These are phyloP conservation scores for Phytopythium mirpurense DNA, from an alignment of 352 stramenopile species.

Conservation along the genomic window DNA sequence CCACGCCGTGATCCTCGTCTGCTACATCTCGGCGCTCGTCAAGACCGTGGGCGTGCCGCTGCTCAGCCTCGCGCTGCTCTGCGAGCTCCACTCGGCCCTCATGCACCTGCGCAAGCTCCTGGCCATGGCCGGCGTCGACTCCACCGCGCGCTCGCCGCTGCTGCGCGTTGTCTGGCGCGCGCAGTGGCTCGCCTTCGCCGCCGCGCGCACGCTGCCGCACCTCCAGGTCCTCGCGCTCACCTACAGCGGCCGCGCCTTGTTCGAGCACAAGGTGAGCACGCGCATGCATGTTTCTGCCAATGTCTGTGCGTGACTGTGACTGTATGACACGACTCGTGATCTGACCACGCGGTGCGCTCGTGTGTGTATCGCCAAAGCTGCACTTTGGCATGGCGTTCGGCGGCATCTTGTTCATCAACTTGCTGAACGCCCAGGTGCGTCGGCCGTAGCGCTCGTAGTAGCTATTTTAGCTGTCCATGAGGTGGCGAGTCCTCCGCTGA, in stretches of 20 bases:
- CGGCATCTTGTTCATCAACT: constrained; percentile 72
- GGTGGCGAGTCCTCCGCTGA: too few relatives aligned
- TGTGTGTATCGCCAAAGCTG: constrained; percentile 12
- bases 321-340: too few relatives aligned
- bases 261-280: constrained; percentile 32
- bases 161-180: constrained; percentile 43
- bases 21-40: constrained; percentile 69
- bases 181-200: constrained; percentile 52
- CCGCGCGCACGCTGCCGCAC: constrained; percentile 44
- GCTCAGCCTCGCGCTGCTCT: constrained; percentile 64
- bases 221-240: constrained; percentile 33
- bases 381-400: constrained; percentile 73
- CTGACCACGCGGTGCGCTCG: too few relatives aligned
- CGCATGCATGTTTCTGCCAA: too few relatives aligned
- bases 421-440: constrained; percentile 54
- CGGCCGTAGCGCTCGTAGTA: background rate
- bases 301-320: too few relatives aligned
- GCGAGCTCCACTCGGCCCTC: constrained; percentile 72
- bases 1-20: constrained; percentile 76
- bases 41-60: constrained; percentile 72
- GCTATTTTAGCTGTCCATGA: background rate
- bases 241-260: constrained; percentile 33
- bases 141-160: constrained; percentile 16
- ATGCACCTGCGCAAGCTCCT: constrained; percentile 77
- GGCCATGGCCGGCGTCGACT: constrained; percentile 48